Percentiles rank a stretch among this genome's conserved stretches.
These are phyloP conservation scores for Thielaviopsis ethacetica DNA, from an alignment of 2,329 filamentous ascomycete genomes.

Conservation along the genomic window DNA sequence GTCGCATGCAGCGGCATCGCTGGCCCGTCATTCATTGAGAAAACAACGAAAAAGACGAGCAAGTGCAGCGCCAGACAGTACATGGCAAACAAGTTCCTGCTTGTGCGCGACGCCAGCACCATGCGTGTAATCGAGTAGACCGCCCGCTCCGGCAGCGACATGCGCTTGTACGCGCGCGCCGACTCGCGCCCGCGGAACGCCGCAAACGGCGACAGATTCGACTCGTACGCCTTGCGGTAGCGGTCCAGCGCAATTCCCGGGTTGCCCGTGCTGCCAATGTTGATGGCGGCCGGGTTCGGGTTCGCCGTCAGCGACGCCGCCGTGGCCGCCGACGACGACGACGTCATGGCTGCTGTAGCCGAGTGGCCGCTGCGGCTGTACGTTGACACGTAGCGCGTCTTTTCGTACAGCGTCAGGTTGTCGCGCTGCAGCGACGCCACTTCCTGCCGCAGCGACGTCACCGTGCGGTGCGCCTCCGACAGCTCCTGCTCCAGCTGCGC, in stretches of 20 bases:
- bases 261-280: conserved; percentile 35
- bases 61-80: conserved; percentile 85
- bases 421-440: conserved; percentile 87
- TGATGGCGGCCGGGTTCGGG: conserved; percentile 59
- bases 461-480: conserved; percentile 63
- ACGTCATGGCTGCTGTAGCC: conserved; percentile 29
- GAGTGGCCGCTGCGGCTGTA: conserved; percentile 50
- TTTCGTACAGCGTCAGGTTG: conserved; percentile 91
- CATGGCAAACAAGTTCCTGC: conserved; percentile 80
- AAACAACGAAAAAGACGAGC: conserved; percentile 75
- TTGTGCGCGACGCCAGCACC: conserved; percentile 76
- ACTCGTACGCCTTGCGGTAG: conserved; percentile 86
- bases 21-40: conserved; percentile 19
- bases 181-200: conserved; percentile 91
- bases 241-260: conserved; percentile 60
- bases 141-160: conserved; percentile 79
- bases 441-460: conserved; percentile 79
- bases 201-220: conserved; percentile 87
- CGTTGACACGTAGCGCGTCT: conserved; percentile 87
- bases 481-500: conserved; percentile 78
- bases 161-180: conserved; percentile 74
- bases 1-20: conserved; percentile 36
- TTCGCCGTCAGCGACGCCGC: conserved; percentile 33
- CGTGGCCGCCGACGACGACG: conserved; percentile 49
- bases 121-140: conserved; percentile 85